phyloP scores from a whole-genome alignment of 2,329 filamentous ascomycete genomes.

The Penicillium sp. region DNA sequence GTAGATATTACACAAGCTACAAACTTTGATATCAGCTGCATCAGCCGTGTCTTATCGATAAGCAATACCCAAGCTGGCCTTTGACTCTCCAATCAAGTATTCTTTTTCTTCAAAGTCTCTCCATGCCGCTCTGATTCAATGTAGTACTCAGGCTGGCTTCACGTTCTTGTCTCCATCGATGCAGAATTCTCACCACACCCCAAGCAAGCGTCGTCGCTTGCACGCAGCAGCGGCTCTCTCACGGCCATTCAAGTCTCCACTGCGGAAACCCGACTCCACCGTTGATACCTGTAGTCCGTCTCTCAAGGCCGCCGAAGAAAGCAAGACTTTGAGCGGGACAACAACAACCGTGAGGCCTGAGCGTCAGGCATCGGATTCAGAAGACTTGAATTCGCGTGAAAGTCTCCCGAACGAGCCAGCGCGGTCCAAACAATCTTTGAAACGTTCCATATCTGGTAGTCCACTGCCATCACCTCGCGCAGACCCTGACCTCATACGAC shows the following conservation, averaged over 20 bases:
- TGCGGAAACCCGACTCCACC: conserved; percentile 42
- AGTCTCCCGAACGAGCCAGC: conserved; percentile 1
- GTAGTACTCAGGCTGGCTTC: no score
- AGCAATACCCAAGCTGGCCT: background rate
- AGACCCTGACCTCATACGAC: conserved; percentile 24
- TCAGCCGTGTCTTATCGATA: conserved; percentile 15
- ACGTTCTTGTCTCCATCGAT: conserved; percentile 4
- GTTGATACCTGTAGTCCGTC: conserved; percentile 7
- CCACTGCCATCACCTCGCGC: conserved; percentile 9
- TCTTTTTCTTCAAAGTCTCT: background rate
- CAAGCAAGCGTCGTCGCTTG: conserved; percentile 59
- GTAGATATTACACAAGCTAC: conserved; percentile 6
- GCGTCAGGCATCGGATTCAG: background rate
- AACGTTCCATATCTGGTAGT: conserved; percentile 6
- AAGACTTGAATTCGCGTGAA: no score
- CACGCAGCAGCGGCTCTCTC: conserved; percentile 55
- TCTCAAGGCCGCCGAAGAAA: conserved; percentile 5
- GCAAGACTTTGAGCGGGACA: background rate
- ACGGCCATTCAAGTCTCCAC: conserved; percentile 68
- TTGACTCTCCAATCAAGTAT: background rate
- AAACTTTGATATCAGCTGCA: background rate
- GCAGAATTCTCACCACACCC: conserved; percentile 16
- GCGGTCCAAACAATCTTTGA: conserved; percentile 2
- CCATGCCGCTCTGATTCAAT: no score
- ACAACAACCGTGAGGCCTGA: background rate